A percentile compares a stretch with the other conserved stretches of the same genome.
phyloP scores from a whole-genome alignment of 1,284 basidiomycete species.

The Cystobasidium slooffiae region DNA sequence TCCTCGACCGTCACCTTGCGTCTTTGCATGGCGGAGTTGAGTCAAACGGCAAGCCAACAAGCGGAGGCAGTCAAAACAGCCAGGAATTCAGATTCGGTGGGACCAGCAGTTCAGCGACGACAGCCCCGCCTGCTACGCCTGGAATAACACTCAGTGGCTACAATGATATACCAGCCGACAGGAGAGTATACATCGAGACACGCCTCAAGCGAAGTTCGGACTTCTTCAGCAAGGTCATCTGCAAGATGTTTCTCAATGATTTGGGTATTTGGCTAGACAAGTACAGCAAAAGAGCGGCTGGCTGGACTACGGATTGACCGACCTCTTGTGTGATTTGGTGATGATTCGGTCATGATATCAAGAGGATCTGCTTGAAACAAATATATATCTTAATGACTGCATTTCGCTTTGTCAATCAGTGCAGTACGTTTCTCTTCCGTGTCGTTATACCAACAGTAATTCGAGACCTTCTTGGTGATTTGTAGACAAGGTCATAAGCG shows the following conservation, averaged over 20 bases:
- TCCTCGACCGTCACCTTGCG: slow-evolving; percentile 84
- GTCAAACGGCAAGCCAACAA: background rate
- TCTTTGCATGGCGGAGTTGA: slow-evolving; percentile 62
- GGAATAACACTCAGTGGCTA: slow-evolving; percentile 59
- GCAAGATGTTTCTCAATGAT: slow-evolving; percentile 85
- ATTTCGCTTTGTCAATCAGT: too few species aligned
- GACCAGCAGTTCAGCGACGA: background rate
- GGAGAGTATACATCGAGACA: slow-evolving; percentile 70
- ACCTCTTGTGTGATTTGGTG: background rate
- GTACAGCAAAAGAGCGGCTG: slow-evolving; percentile 55
- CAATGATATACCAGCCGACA: slow-evolving; percentile 67
- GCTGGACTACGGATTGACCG: slow-evolving; percentile 16
- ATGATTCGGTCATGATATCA: background rate
- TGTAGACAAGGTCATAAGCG: too few species aligned
- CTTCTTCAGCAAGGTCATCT: slow-evolving; percentile 85
- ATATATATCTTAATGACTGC: too few species aligned
- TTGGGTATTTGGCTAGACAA: slow-evolving; percentile 75
- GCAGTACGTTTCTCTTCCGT: too few species aligned
- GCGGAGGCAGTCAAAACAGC: background rate
- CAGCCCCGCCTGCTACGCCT: background rate
- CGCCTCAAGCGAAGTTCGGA: slow-evolving; percentile 80
- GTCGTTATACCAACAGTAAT: too few species aligned
- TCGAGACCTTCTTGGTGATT: too few species aligned
- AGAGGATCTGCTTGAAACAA: background rate
- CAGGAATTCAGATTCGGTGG: background rate